Evolutionary conservation across 768 basidiomycete species (phyloP), one percentile per base, ranked within the genome.

Genomic region (Leucocoprinus sp.): DNA sequence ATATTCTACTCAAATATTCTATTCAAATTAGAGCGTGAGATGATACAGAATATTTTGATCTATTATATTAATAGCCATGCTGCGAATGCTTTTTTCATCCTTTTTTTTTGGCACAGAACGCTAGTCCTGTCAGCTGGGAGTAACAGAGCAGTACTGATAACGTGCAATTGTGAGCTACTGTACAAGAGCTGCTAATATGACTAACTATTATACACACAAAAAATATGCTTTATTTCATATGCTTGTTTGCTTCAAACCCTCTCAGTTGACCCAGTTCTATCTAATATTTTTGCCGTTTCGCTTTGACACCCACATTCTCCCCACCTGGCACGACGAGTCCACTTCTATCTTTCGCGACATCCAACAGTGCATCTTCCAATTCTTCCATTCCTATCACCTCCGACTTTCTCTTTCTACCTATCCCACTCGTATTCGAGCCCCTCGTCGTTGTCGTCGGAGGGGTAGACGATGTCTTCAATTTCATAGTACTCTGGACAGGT

Each of bases 341-440:
- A 12, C 31, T 14, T 26, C 4, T 8, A 35, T 36, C n/a, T n/a
- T n/a, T 15, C n/a, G 15, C 24, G 4, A 19, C n/a, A 5, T 14
- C 43, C n/a, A 11, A 7, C 4, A 17, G 14, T 33, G 19, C 50
- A 38, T 22, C 51, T 2, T 65, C 64, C 43, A 56, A 33, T 14
- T 47, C 52, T 40, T 47, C 50, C 31, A n/a, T 55, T 45, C 9
- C 31, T 46, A 48, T 56, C 11, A 57, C 55, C 48, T 62, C 64
- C 18, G 68, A 71, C 55, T 72, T 72, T 40, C 71, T 60, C 51
- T 56, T 58, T 44, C 29, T 37, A 31, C 47, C 37, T 40, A 8
- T 31, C 43, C 37, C 40, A 53, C 23, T 8, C 37, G 9, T 1
- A 37, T 37, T 5, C 40, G 35, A 23, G 14, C 5, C 27, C 39